These are phyloP conservation scores for Termitomyces bulborhizus DNA, from an alignment of 768 basidiomycete species.

Conservation along the genomic window DNA sequence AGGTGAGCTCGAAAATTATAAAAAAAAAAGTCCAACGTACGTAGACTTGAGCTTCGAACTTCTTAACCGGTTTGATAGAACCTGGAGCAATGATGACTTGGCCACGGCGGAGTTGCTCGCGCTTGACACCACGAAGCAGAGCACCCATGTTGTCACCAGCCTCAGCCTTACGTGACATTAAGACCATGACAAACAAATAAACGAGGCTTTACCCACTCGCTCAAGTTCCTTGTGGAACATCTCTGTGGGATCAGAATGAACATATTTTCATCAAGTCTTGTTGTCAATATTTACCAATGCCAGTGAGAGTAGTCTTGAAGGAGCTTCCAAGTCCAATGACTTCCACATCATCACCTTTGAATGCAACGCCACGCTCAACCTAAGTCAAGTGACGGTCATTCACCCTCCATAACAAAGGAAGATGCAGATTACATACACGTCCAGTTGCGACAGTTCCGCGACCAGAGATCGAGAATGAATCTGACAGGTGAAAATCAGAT, in stretches of 20 bases:
- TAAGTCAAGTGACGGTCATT: slow-evolving; percentile 20
- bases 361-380: slow-evolving; percentile 89
- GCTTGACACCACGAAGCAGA: slow-evolving; percentile 92
- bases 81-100: slow-evolving; percentile 88
- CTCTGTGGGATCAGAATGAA: slow-evolving; percentile 41
- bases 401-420: not conserved
- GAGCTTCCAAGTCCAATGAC: slow-evolving; percentile 77
- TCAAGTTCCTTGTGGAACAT: slow-evolving; percentile 99
- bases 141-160: slow-evolving; percentile 99
- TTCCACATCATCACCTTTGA: slow-evolving; percentile 92
- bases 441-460: slow-evolving; percentile 98
- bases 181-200: not conserved
- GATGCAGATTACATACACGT: slow-evolving; percentile 44
- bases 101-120: slow-evolving; percentile 91
- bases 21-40: slow-evolving; percentile 28
- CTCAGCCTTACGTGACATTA: slow-evolving; percentile 54
- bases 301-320: slow-evolving; percentile 92
- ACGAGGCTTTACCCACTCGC: slow-evolving; percentile 45
- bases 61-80: slow-evolving; percentile 89
- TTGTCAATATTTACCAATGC: slow-evolving; percentile 58
- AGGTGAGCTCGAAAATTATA: not conserved
- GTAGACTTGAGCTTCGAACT: slow-evolving; percentile 93
- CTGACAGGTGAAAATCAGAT: slow-evolving; percentile 23
- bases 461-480: slow-evolving; percentile 96
- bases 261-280: not conserved